These are phyloP conservation scores for Phialophora expanda DNA, from an alignment of 2,329 filamentous ascomycete species.

Conservation along the genomic window DNA sequence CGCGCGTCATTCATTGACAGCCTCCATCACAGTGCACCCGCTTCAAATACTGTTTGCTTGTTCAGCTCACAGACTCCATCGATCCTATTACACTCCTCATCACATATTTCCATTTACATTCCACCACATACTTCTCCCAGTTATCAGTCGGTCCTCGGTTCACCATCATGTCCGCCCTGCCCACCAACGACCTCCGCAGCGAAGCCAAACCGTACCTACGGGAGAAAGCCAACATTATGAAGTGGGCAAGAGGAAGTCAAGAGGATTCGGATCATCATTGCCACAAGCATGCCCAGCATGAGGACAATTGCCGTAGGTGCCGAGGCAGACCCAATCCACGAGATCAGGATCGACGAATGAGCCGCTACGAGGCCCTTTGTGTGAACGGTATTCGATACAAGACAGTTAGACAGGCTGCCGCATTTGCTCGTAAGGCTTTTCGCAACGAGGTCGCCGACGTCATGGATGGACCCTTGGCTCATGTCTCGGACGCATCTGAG, in stretches of 20 bases:
- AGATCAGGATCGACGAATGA: conserved; percentile 27
- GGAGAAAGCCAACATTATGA: conserved; percentile 47
- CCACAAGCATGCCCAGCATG: conserved; percentile 29
- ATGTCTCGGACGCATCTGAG: conserved; percentile 40
- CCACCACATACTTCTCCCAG: conserved; percentile 26
- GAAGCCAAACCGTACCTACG: conserved; percentile 56
- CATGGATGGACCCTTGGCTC: conserved; percentile 39
- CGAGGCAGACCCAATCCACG: conserved; percentile 28
- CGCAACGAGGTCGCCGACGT: conserved; percentile 45
- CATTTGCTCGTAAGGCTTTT: conserved; percentile 40
- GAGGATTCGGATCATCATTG: conserved; percentile 21
- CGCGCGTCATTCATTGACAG: conserved; percentile 25
- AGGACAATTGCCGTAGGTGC: conserved; percentile 36
- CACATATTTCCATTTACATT: not conserved
- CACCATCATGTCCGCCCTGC: conserved; percentile 45
- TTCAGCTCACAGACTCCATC: conserved; percentile 10
- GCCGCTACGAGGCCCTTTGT: too few relatives aligned
- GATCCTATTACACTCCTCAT: conserved; percentile 15
- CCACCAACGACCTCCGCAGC: conserved; percentile 60
- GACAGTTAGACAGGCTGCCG: conserved; percentile 29
- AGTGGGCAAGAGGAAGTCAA: conserved; percentile 48
- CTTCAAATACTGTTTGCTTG: conserved; percentile 4
- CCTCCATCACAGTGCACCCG: not conserved
- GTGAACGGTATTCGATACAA: too few relatives aligned
- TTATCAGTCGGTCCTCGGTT: conserved; percentile 2